Evolutionary conservation across 176 grass and related monocot genomes (phyloP).

Genomic region (Zea luxurians): DNA sequence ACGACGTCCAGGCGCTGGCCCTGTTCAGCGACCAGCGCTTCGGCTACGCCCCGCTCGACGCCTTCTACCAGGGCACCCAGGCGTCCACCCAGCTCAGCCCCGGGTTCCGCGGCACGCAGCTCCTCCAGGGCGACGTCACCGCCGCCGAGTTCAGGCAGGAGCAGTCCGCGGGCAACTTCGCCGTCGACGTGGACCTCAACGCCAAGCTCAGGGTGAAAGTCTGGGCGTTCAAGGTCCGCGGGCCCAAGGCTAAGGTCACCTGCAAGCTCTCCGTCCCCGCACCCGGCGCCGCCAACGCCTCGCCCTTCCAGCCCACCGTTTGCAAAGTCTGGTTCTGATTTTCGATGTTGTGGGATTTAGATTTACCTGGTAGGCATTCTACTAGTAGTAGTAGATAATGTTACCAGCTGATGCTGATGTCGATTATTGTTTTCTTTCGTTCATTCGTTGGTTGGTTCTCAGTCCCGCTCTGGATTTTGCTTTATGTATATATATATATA

Average conservation of each 20-base stretch:
- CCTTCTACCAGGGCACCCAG: constrained; percentile 56
- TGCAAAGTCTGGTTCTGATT: constrained; percentile 57
- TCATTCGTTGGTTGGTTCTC: background rate
- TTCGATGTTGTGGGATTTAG: background rate
- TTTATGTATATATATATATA: background rate
- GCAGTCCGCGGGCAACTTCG: constrained; percentile 1
- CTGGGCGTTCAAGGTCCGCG: constrained; percentile 38
- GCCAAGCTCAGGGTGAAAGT: constrained; percentile 51
- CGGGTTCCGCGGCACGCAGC: constrained; percentile 32
- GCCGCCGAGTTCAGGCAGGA: background rate
- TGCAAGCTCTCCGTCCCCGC: constrained; percentile 46
- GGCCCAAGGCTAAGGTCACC: constrained; percentile 14
- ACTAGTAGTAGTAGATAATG: background rate
- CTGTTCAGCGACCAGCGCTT: constrained; percentile 49
- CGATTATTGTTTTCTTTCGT: background rate
- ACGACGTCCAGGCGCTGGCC: constrained; percentile 54
- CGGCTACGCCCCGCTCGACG: constrained; percentile 38
- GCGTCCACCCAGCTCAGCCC: background rate
- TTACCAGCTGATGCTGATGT: background rate
- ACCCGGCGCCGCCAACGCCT: background rate
- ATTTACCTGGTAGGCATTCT: background rate
- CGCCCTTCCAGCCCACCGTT: constrained; percentile 19
- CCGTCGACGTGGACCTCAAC: constrained; percentile 43
- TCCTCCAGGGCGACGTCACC: constrained; percentile 20
- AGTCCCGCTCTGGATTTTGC: background rate